Evolutionary conservation across 768 basidiomycete species (phyloP), one percentile per base, ranked within the genome.

Genomic region (Pulveroboletus sp.): DNA sequence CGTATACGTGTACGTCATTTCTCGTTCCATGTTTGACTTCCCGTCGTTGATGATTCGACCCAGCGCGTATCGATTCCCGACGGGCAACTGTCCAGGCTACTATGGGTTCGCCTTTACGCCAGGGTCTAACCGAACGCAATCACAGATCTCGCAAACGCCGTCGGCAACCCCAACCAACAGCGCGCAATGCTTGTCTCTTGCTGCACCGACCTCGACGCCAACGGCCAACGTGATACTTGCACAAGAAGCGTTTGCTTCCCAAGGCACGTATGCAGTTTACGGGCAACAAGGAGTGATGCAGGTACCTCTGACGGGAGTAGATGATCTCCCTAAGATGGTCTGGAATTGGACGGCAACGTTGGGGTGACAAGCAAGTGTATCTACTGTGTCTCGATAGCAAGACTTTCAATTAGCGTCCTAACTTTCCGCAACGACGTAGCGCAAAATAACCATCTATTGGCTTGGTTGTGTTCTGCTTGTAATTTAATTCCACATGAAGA

Each of bases 51-150:
- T 21, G 21, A 16, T 23, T 20, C 6, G 14, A 31, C 4, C 3
- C 25, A 67, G 66, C 4, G 67, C 66, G 13, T 69, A 67, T 45
- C 65, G 67, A 24, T 68, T 67, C 45, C 65, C 62, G 6, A 67
- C 60, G 4, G 63, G 38, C 4, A 29, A 42, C 27, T 69, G 65
- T 38, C 65, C 65, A 4, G 66, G 56, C 6, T 65, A 65, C 36
- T 67, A 68, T 13, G 65, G 65, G 25, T 67, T 67, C 24, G 66
- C 67, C 6, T 67, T 68, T 32, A 63, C 56, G 2, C 42, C 56
- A 3, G 62, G 62, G 1, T 49, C 67, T 1, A 67, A 65, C 27
- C 54, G 65, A 32, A 66, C 65, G 12, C 52, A 48, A 3, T 27
- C 52, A 5, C 62, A 68, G 32, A 61, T 67, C n/a, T 54, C 54